Base-by-base conservation (phyloP, 495 filamentous ascomycete species). In the Penicillium manginii region DNA sequence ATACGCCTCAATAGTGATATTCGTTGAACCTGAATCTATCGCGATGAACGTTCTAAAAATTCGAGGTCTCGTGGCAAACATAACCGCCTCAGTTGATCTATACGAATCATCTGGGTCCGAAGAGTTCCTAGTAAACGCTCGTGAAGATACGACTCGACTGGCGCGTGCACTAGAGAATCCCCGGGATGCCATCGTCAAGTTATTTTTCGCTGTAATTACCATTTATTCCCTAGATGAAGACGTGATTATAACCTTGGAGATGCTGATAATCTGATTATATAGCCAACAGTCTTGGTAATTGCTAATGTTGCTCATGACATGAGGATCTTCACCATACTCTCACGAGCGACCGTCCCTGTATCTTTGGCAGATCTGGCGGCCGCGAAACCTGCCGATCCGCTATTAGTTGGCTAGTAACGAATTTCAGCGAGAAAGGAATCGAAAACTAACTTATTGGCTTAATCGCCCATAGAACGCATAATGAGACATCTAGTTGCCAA, bases 241-340 rank as follows among this genome's bases (percentile, higher is more conserved):
- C 5, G 5, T 19, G 0, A 14, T 37, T 1, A 37, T 7, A 15
- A 37, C 6, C 39, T 18, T 8, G 9, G 3, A 7, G 40, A 1
- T 14, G 14, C 22, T 45, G 15, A 17, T 21, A 2, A 17, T 17
- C n/a, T 18, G 2, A 1, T 12, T 12, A 47, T n/a, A 45, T 22
- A 54, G 39, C 52, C 52, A 18, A 12, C 40, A 1, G 23, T 54
- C 10, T 21, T 46, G 4, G 31, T 54, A 14, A 39, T 39, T 10
- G 35, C 45, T 9, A 54, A 46, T n/a, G 23, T 42, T n/a, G 57
- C 57, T 17, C 19, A 21, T 23, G 57, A 59, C 9, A 14, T 59
- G 42, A 22, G 23, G 5, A 40, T 59, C 21, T 59, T 59, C 57
- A 29, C 42, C 10, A 8, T 39, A 3, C 50, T 59, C 7, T 29